Base-by-base conservation (phyloP, 2,329 filamentous ascomycete genomes). In the Xylariales sp. region DNA sequence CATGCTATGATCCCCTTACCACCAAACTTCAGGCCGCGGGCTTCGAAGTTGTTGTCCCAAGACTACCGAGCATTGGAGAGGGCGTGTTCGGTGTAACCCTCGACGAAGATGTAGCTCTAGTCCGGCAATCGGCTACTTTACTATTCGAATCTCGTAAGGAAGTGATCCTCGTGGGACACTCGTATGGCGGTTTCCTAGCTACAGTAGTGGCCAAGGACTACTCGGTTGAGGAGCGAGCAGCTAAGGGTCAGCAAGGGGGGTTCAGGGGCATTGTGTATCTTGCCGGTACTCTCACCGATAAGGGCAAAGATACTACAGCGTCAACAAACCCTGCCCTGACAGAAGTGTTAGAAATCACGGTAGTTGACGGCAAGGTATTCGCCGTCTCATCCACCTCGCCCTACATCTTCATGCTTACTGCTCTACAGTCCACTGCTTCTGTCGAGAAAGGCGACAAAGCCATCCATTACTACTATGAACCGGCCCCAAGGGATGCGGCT, bases 31-130 rank as follows among this genome's bases (percentile, higher is more conserved):
- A 31, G 6, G 16, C 25, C n/a, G 40, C 33, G 3, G 40, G 40
- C 16, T 16, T 21, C 32, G 40, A 42, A 21, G 25, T 42, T 10
- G 24, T 37, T 5, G 25, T 28, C 12, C 40, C 40, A 9, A 16
- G 40, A 5, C 40, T 42, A n/a, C 32, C 40, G 11, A 32, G 27
- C 9, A 18, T 42, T 10, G 40, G 40, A 15, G 21, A 27, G 11
- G 40, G n/a, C 12, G 20, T 14, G 15, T 19, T 31, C 19, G 33
- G 32, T 8, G 25, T 31, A 5, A 31, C 32, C 7, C 16, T 42
- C 18, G 40, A 42, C 20, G 32, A 42, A 9, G 40, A 42, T 18
- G 32, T 37, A 3, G 40, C 40, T 15, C 32, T 37, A 18, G 20
- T 42, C 18, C 24, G 25, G 10, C 21, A 10, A 12, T 18, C 25